Evolutionary conservation across 208 protist genomes (phyloP).

Genomic region (Trypanosoma congolense): DNA sequence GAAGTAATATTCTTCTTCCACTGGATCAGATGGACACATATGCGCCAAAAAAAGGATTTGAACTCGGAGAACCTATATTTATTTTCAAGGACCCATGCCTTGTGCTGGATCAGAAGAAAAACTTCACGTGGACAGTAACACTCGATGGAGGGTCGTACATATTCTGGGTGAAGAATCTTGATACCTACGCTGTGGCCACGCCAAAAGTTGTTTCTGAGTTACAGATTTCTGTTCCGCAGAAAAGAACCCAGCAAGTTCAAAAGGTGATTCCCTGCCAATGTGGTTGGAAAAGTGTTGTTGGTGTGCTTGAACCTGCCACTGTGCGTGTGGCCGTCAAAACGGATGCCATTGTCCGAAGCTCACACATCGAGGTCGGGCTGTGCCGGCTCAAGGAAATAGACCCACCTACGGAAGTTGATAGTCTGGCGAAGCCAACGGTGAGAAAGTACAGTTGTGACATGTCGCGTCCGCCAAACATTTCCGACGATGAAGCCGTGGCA

Average conservation of each 20-base stretch:
- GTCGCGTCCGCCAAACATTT: slow-evolving; percentile 35
- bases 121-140: slow-evolving; percentile 35
- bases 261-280: slow-evolving; percentile 46
- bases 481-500: slow-evolving; percentile 44
- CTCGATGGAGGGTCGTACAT: slow-evolving; percentile 66
- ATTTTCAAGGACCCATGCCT: slow-evolving; percentile 35
- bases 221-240: slow-evolving; percentile 32
- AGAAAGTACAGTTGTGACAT: slow-evolving; percentile 18
- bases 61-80: slow-evolving; percentile 40
- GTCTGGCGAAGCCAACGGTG: background rate
- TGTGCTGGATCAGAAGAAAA: slow-evolving; percentile 42
- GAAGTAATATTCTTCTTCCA: slow-evolving; percentile 66
- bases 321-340: slow-evolving; percentile 40
- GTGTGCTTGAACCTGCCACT: slow-evolving; percentile 31
- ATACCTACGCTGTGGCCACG: slow-evolving; percentile 68
- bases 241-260: slow-evolving; percentile 28
- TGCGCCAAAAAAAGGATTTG: slow-evolving; percentile 39
- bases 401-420: background rate
- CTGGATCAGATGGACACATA: slow-evolving; percentile 43
- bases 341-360: slow-evolving; percentile 55
- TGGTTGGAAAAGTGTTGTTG: slow-evolving; percentile 59
- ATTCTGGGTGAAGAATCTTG: slow-evolving; percentile 62
- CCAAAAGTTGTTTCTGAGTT: slow-evolving; percentile 45
- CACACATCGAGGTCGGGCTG: slow-evolving; percentile 65
- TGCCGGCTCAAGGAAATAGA: slow-evolving; percentile 23